These are phyloP conservation scores for Entomortierella chlamydospora DNA, from an alignment of 192 early-diverging fungal genomes.

Conservation along the genomic window DNA sequence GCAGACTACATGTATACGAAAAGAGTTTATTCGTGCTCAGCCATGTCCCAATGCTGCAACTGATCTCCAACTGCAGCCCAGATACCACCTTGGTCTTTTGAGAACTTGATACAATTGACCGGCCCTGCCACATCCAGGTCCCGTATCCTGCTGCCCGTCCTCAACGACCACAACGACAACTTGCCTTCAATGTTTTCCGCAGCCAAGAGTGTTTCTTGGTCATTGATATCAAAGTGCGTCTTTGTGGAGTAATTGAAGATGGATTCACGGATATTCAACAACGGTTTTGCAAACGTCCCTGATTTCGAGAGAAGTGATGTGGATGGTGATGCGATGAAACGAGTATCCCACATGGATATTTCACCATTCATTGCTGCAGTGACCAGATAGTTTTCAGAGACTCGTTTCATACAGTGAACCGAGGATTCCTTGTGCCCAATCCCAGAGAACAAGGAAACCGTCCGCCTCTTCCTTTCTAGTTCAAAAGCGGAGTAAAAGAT, in stretches of 20 bases:
- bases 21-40: not conserved
- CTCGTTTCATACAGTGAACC: conserved; percentile 16
- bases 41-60: conserved; percentile 26
- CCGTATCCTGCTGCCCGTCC: conserved; percentile 22
- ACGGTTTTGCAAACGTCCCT: conserved; percentile 9
- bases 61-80: conserved; percentile 4
- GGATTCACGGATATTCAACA: conserved; percentile 19
- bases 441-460: conserved; percentile 5
- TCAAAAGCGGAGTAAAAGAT: not conserved
- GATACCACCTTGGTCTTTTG: too few relatives aligned
- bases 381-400: conserved; percentile 35
- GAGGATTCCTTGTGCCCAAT: conserved; percentile 46
- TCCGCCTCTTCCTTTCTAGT: conserved; percentile 2
- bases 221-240: conserved; percentile 26
- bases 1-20: too few relatives aligned
- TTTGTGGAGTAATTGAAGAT: conserved; percentile 22
- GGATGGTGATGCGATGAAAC: conserved; percentile 24
- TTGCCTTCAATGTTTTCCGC: conserved; percentile 14
- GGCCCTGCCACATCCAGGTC: conserved; percentile 23
- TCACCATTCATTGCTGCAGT: conserved; percentile 51
- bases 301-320: not conserved
- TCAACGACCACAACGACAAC: conserved; percentile 40
- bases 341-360: conserved; percentile 44
- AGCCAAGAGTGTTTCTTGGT: conserved; percentile 26
- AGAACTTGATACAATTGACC: conserved; percentile 9